Conservation (phyloP, 2,329 filamentous ascomycete genomes). For the Beauveria australis region DNA sequence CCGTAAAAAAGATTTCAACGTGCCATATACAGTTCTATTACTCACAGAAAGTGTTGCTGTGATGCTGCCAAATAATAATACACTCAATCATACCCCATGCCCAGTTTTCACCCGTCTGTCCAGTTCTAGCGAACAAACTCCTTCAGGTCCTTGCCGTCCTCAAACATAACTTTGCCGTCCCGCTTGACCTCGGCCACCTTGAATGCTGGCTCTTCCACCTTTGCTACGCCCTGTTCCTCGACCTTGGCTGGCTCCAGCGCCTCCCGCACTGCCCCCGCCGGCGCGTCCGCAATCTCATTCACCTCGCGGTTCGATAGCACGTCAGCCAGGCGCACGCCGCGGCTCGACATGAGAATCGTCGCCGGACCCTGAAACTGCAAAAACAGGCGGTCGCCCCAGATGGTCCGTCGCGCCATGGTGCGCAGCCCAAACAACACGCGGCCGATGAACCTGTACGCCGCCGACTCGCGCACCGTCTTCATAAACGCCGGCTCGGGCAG, state of each 20-base stretch:
- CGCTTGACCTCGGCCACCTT: conserved; percentile 48
- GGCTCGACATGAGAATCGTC: conserved; percentile 80
- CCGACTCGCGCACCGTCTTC: conserved; percentile 60
- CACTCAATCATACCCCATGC: neutral
- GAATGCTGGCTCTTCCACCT: conserved; percentile 28
- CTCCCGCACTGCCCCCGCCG: conserved; percentile 60
- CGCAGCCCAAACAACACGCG: conserved; percentile 60
- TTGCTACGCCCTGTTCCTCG: conserved; percentile 1
- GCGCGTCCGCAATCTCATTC: conserved; percentile 80
- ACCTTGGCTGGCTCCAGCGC: conserved; percentile 39
- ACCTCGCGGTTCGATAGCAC: conserved; percentile 70
- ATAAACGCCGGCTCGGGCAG: conserved; percentile 68
- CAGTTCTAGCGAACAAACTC: conserved; percentile 39
- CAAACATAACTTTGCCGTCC: conserved; percentile 60
- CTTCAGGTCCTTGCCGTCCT: conserved; percentile 50
- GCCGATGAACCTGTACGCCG: conserved; percentile 62
- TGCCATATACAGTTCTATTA: neutral
- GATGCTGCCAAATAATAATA: conserved; percentile 3
- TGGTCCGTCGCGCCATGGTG: conserved; percentile 69
- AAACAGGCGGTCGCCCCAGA: conserved; percentile 93
- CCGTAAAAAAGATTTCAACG: neutral
- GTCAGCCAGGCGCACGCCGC: conserved; percentile 72
- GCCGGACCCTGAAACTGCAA: conserved; percentile 81
- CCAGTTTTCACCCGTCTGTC: neutral
- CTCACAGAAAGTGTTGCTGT: neutral